Base-by-base conservation (phyloP, 352 stramenopile genomes). In the Globisporangium cylindrosporum region DNA sequence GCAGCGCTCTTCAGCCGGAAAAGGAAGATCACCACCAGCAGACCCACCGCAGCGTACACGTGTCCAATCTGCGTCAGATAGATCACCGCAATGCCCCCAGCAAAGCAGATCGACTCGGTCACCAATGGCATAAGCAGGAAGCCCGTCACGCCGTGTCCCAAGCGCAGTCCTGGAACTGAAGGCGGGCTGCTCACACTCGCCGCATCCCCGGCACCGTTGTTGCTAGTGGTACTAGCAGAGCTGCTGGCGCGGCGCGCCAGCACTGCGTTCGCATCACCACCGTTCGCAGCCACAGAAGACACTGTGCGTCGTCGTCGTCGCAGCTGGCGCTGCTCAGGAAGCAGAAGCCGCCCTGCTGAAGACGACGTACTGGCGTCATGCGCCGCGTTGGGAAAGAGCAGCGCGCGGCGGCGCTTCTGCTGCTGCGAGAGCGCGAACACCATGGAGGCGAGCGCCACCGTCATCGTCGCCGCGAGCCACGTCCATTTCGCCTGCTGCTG, bases 1-100 rank as follows among this genome's bases (percentile, higher is more conserved):
- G 64, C 69, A 14, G 74, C 70, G 38, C 74, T 73, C 58, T 81
- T 81, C 54, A 83, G 38, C 1, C 76, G 76, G 61, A 79, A 75
- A n/a, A 79, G 66, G 41, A 83, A 81, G 32, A 75, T 51, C 32
- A 53, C 34, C 4, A 79, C 65, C 0, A 83, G 69, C 49, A 83
- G 24, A 9, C 20, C 67, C 20, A 79, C 48, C 0, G 76, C 73
- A 10, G 20, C 34, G 49, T 71, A 73, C 32, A 69, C 27, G 41
- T 70, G 74, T 0, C 60, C 66, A 2, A 43, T 38, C n/a, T 71
- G 69, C 15, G 72, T 64, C 9, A 79, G 32, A 32, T 70, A 68
- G 29, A 83, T 79, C 1, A 68, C 68, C 0, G 48, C 20, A 9
- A 79, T 34, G 9, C 74, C 76, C 4, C 63, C 64, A 2, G 74